Base-by-base conservation (phyloP, 1,284 basidiomycete genomes). In the Apiotrichum sp. region DNA sequence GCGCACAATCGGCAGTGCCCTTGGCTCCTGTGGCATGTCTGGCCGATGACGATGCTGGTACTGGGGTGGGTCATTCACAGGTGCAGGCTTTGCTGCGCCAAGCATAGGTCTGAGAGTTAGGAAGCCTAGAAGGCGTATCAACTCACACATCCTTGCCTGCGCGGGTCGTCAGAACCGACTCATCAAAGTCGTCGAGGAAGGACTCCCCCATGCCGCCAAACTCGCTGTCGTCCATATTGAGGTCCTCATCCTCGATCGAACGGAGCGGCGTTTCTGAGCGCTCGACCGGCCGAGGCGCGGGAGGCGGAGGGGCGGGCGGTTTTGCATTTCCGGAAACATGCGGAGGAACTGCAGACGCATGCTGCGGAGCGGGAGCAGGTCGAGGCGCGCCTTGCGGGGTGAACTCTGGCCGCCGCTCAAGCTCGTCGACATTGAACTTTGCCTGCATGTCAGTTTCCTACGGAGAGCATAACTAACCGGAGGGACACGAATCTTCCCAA, bases 331-430 rank as follows among this genome's bases (percentile, higher is more conserved):
- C 55, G 13, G 60, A 49, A 10, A 59, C 53, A 32, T 67, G 60
- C 6, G 40, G 31, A 3, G 65, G 66, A 36, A 61, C 46, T 4
- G 67, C 62, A 6, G 65, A 57, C 6, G 64, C 67, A 1, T 36
- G 13, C 35, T 48, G 35, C 4, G 47, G 47, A 29, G 67, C 55
- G 32, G 53, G 55, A 16, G 65, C 29, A 16, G 47, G 47, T 6
- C 34, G n/a, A 48, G 47, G 55, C 1, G 47, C 49, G 35, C 43
- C 57, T 29, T 65, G 57, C 9, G 66, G 64, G 31, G 83, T 81
- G 59, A 86, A 88, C 65, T 90, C 88, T 11, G 88, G 85, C 14
- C 87, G 81, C 49, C 90, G 83, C 71, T 93, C 84, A 0, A 95
- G 78, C 6, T 84, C 81, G 29, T 75, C 79, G 53, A 81, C 80